A percentile compares a stretch with the other conserved stretches of the same genome.
Conservation (phyloP, 192 early-diverging fungal genomes). For the Coemansia sp. region DNA sequence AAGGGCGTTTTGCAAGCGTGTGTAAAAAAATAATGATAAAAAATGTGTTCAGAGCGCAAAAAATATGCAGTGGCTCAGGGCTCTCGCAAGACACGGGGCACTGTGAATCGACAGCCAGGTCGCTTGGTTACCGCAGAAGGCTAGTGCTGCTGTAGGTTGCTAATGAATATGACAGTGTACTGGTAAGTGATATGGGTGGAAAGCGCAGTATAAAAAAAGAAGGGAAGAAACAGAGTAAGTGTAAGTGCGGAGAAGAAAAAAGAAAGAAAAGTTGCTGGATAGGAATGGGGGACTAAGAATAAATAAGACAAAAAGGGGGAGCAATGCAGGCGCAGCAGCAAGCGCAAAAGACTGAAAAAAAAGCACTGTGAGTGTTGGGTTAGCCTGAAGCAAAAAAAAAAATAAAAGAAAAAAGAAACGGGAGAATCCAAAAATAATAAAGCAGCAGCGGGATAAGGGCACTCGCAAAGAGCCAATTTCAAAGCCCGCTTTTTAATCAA, state of each 20-base stretch:
- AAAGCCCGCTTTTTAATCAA: slow-evolving; percentile 14
- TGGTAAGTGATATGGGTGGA: background rate
- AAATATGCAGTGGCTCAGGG: background rate
- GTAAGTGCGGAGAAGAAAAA: background rate
- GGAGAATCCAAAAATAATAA: slow-evolving; percentile 2
- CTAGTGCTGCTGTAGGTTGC: background rate
- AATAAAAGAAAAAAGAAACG: background rate
- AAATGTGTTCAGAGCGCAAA: background rate
- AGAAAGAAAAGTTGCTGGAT: slow-evolving; percentile 3
- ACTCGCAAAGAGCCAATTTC: background rate
- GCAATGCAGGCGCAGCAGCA: background rate
- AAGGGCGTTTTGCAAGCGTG: background rate
- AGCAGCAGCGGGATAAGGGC: background rate
- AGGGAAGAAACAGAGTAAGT: background rate
- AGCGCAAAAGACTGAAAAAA: background rate
- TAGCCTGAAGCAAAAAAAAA: background rate
- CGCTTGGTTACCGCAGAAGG: background rate
- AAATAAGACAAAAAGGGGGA: slow-evolving; percentile 1
- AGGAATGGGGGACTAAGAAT: slow-evolving; percentile 3
- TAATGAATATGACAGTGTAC: background rate
- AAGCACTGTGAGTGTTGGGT: slow-evolving; percentile 4
- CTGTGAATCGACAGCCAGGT: background rate
- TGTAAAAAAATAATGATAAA: background rate
- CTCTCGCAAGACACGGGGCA: background rate
- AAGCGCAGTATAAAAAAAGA: background rate